Base-by-base conservation (phyloP, 139 green algal genomes). In the Tetratostichococcus sp. region DNA sequence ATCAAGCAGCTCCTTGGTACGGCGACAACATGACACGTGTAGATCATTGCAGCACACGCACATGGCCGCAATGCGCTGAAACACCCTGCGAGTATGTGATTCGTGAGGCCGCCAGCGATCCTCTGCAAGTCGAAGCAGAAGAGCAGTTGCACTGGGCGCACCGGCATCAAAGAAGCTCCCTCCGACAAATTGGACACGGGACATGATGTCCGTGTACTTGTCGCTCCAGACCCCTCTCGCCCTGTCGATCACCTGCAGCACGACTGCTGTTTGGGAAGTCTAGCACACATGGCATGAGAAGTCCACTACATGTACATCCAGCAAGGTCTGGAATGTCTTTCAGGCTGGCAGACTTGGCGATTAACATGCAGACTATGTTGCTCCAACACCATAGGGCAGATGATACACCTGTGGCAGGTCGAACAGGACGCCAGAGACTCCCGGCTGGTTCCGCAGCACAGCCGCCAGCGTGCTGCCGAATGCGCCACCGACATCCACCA, bases 401-500 rank as follows among this genome's bases (percentile, higher is more conserved):
- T 2, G 19, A 26, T 26, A 4, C 26, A 73, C 74, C 42, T 78
- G 74, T 4, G 42, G 30, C 74, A 73, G 74, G 74, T 78, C 66
- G 32, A 78, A 78, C 21, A 73, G 66, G 17, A 73, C 30, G 25
- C 74, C 74, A 16, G 19, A 14, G 30, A 30, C 26, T 14, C 22
- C 0, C 11, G 39, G 65, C 34, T 34, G 23, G 19, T 35, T 4
- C 28, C 42, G 32, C 43, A 78, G 66, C 17, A 78, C 33, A 30
- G 23, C 43, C 0, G 39, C 66, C 66, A 78, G 66, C 34, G 71
- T 72, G 35, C 34, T 39, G 66, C 74, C 74, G 17, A 72, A 33
- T 2, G 66, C 66, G 28, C 66, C 74, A 21, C 66, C 74, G n/a
- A 78, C 42, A 30, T 78, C 74, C 19, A 78, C 35, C 5, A 78